Percentiles rank a stretch among this genome's conserved stretches.
These are phyloP conservation scores for Piper betle DNA, from an alignment of 164 flowering plant species.

Conservation along the genomic window DNA sequence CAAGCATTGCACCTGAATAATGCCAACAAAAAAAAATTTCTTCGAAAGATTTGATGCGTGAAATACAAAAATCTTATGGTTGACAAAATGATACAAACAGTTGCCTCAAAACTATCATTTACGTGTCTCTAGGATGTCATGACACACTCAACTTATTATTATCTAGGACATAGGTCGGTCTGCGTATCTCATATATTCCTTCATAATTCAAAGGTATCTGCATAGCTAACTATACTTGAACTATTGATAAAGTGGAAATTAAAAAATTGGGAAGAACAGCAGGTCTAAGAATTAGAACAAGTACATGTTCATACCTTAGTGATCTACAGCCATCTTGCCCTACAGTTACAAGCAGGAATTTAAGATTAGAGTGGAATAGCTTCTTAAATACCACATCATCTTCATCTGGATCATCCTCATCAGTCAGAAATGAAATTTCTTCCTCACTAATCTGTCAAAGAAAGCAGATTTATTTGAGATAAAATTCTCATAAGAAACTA, in stretches of 20 bases:
- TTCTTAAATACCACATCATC: slow-evolving; percentile 54
- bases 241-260: background rate
- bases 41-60: background rate
- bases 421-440: slow-evolving; percentile 56
- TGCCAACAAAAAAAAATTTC: background rate
- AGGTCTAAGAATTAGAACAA: background rate
- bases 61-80: background rate
- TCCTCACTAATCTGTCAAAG: slow-evolving; percentile 52
- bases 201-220: too few relatives aligned
- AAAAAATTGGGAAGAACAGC: background rate
- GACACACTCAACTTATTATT: too few relatives aligned
- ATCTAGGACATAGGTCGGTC: too few relatives aligned
- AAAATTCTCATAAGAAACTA: background rate
- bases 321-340: slow-evolving; percentile 64
- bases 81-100: too few relatives aligned
- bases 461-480: background rate
- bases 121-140: too few relatives aligned
- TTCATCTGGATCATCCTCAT: slow-evolving; percentile 59
- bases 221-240: background rate
- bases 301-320: slow-evolving; percentile 33
- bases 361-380: slow-evolving; percentile 59
- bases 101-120: too few relatives aligned
- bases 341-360: slow-evolving; percentile 60
- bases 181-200: too few relatives aligned
- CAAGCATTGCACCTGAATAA: background rate